phyloP scores from a whole-genome alignment of 23 red algal species.

The Gracilaria caudata region DNA sequence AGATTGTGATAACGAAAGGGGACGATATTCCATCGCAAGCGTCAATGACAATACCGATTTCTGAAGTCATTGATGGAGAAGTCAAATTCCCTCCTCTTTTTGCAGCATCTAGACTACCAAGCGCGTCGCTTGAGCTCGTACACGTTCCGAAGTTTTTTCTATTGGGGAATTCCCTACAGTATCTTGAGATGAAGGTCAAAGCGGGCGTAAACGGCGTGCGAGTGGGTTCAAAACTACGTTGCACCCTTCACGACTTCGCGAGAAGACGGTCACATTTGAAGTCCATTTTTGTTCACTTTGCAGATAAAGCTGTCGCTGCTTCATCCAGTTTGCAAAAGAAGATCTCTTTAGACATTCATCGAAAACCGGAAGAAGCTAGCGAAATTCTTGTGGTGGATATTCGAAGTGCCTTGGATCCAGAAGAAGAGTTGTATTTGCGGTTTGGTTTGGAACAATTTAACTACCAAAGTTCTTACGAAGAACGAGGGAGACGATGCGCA shows the following conservation, averaged over 20 bases:
- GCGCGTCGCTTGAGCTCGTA: slow-evolving; percentile 39
- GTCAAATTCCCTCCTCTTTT: slow-evolving; percentile 61
- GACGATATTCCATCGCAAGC: neutral
- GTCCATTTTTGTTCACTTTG: slow-evolving; percentile 31
- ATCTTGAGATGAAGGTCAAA: slow-evolving; percentile 46
- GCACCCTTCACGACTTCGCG: slow-evolving; percentile 9
- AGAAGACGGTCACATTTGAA: neutral
- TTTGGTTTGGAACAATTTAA: neutral
- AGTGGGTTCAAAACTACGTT: slow-evolving; percentile 37
- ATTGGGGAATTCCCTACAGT: slow-evolving; percentile 34
- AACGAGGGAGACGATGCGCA: slow-evolving; percentile 5
- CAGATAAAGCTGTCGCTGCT: slow-evolving; percentile 13
- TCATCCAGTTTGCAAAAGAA: neutral
- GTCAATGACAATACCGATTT: neutral
- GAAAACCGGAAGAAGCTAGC: neutral
- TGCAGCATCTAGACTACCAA: slow-evolving; percentile 35
- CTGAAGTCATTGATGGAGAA: slow-evolving; percentile 27
- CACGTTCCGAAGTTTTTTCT: slow-evolving; percentile 27
- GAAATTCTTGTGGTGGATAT: slow-evolving; percentile 4
- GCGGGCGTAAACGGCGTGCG: slow-evolving; percentile 60
- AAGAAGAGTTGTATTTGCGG: slow-evolving; percentile 7
- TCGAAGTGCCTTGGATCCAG: neutral
- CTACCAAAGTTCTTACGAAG: neutral
- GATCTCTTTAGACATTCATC: neutral
- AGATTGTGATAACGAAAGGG: slow-evolving; percentile 43